phyloP scores from a whole-genome alignment of 1,284 basidiomycete genomes.

The Ceratobasidium sp. region DNA sequence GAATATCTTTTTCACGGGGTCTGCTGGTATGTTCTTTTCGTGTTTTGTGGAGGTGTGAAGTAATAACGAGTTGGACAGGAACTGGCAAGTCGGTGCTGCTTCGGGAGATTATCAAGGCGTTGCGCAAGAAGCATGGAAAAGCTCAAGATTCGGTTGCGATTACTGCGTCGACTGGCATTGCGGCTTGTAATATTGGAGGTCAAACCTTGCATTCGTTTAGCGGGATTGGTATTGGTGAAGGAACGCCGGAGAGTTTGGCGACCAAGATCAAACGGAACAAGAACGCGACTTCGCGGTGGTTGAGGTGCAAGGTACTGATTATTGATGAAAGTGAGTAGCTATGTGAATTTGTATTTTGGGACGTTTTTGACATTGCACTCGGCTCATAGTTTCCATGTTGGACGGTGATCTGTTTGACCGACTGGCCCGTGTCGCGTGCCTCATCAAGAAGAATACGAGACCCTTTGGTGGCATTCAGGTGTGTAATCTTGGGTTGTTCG shows the following conservation, averaged over 20 bases:
- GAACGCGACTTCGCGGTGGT: constrained; percentile 63
- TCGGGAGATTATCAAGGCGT: constrained; percentile 65
- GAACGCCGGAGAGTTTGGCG: constrained; percentile 55
- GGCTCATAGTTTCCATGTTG: constrained; percentile 66
- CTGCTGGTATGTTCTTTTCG: constrained; percentile 75
- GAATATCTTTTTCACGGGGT: constrained; percentile 97
- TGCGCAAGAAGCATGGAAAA: constrained; percentile 64
- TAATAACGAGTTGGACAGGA: constrained; percentile 53
- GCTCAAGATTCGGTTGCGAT: constrained; percentile 63
- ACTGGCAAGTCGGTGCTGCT: constrained; percentile 69
- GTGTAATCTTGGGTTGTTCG: constrained; percentile 33
- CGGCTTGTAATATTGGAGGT: constrained; percentile 74
- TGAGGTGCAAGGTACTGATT: constrained; percentile 64
- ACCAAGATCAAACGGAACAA: constrained; percentile 57
- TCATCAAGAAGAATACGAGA: constrained; percentile 59
- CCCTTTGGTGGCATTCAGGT: constrained; percentile 84
- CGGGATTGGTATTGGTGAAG: constrained; percentile 63
- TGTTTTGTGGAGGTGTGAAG: background rate
- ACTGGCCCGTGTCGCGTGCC: constrained; percentile 67
- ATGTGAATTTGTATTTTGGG: background rate
- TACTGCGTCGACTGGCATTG: constrained; percentile 66
- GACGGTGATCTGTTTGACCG: constrained; percentile 73
- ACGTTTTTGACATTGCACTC: constrained; percentile 25
- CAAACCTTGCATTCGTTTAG: constrained; percentile 66
- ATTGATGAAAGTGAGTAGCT: constrained; percentile 72